Evolutionary conservation across 192 early-diverging fungal genomes (phyloP), one percentile per base, ranked within the genome.

Genomic region (Gorgonomyces haynaldii): DNA sequence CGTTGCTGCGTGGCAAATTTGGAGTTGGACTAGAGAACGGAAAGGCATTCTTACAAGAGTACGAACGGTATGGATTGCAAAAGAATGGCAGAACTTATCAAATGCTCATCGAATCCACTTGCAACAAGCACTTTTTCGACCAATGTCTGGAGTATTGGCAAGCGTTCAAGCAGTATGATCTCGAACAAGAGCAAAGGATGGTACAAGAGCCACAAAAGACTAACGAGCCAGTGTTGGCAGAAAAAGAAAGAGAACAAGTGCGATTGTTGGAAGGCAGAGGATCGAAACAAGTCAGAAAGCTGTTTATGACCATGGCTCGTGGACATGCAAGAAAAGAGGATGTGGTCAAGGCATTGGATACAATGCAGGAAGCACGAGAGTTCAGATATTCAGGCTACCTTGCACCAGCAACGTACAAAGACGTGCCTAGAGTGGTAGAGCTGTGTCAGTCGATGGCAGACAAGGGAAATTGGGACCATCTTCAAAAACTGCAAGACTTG

Each of bases 341-440:
- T n/a, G 10, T 51, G 28, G 20, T 9, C 26, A 20, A 21, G 0
- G 60, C 71, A 7, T 31, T 74, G 10, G 56, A 57, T n/a, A 57
- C 38, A n/a, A 19, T 74, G 15, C 43, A 58, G 20, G 37, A 50
- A 8, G n/a, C 61, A 16, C 48, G 44, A 5, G 29, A 27, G 4
- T 74, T 69, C 37, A 46, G 71, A 34, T 20, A 60, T 15, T 55
- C 52, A 2, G 31, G 27, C 38, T 74, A 69, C 49, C 55, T 74
- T 6, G 56, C 64, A 1, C 55, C 43, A 3, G 53, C 65, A 17
- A 30, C 27, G 5, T 64, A 65, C 17, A 25, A 15, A 1, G 50
- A 74, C 22, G 40, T 69, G 12, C 28, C 46, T 5, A 39, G 27
- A n/a, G 42, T 74, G 4, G 47, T 70, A n/a, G 45, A 55, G 12